Evolutionary conservation across 2,329 filamentous ascomycete genomes (phyloP).

Genomic region (Grosmannia huntii): DNA sequence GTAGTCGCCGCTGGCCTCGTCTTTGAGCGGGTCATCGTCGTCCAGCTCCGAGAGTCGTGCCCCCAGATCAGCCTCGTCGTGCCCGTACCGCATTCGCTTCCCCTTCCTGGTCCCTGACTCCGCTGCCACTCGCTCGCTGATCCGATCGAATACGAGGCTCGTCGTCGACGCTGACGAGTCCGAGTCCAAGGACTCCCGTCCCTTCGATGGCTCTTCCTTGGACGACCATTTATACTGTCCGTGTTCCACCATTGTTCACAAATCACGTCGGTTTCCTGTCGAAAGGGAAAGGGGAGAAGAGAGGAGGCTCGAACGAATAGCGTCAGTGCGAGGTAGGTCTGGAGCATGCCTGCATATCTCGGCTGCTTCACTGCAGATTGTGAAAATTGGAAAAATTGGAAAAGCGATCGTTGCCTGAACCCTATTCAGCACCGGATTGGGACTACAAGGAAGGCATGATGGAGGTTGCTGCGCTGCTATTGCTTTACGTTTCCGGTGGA

Average conservation of each 20-base stretch:
- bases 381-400: not conserved
- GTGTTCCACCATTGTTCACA: not conserved
- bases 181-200: constrained; percentile 37
- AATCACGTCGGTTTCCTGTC: not conserved
- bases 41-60: constrained; percentile 24
- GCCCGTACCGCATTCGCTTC: not conserved
- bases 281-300: not conserved
- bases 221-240: not conserved
- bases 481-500: not conserved
- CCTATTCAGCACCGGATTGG: constrained; percentile 11
- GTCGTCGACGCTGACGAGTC: constrained; percentile 71
- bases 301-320: not conserved
- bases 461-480: not conserved
- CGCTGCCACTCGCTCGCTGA: constrained; percentile 40
- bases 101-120: constrained; percentile 1
- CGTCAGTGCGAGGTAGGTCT: not conserved
- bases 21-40: constrained; percentile 34
- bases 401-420: not conserved
- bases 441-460: not conserved
- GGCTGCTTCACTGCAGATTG: not conserved
- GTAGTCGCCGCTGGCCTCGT: constrained; percentile 21
- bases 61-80: constrained; percentile 13
- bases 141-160: constrained; percentile 67
- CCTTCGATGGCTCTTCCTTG: constrained; percentile 16
- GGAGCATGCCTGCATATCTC: not conserved